Evolutionary conservation across 129 eudicot species (phyloP).

Genomic region (Logfia minima): DNA sequence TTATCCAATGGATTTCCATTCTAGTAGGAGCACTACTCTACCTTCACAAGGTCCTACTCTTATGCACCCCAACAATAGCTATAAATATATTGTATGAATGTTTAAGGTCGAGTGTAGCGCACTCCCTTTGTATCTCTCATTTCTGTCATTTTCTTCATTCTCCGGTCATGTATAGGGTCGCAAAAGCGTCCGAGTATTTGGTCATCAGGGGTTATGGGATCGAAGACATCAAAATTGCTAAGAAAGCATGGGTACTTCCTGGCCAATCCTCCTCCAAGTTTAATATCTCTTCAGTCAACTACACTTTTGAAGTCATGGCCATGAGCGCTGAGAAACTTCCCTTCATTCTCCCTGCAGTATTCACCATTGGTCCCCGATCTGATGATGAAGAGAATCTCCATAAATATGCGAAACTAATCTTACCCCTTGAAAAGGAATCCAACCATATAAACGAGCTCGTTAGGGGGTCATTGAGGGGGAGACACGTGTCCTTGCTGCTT

Average conservation of each 20-base stretch:
- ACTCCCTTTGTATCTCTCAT: neutral
- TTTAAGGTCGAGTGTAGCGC: too few relatives aligned
- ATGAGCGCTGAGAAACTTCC: conserved; percentile 70
- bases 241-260: conserved; percentile 56
- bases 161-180: conserved; percentile 43
- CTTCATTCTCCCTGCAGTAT: conserved; percentile 55
- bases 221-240: conserved; percentile 44
- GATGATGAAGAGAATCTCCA: conserved; percentile 40
- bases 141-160: neutral
- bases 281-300: conserved; percentile 55
- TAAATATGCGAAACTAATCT: conserved; percentile 56
- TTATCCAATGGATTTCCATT: too few relatives aligned
- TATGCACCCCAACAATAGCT: too few relatives aligned
- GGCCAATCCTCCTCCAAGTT: conserved; percentile 46
- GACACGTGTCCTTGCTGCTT: conserved; percentile 64
- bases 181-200: conserved; percentile 51
- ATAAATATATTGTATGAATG: too few relatives aligned
- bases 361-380: conserved; percentile 50
- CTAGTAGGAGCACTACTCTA: too few relatives aligned
- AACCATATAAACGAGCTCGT: conserved; percentile 56
- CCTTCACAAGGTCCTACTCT: too few relatives aligned
- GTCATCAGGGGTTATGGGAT: conserved; percentile 47
- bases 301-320: conserved; percentile 57
- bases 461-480: conserved; percentile 61
- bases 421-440: conserved; percentile 48